Conservation (phyloP, 2,329 filamentous ascomycete species). For the Fusarium setosum region DNA sequence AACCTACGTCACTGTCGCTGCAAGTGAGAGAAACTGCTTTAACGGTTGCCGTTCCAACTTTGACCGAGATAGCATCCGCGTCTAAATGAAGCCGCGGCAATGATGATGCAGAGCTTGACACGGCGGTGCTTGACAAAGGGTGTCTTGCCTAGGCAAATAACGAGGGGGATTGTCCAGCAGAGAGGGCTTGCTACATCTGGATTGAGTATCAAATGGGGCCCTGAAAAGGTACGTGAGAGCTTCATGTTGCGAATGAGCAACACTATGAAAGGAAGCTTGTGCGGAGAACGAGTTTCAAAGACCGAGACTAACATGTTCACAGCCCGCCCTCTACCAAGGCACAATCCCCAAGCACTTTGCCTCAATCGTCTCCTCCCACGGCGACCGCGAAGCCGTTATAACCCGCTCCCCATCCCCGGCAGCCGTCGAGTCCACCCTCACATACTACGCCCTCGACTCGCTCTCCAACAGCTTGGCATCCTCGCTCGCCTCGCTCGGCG, state of each 20-base stretch:
- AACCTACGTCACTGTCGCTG: neutral
- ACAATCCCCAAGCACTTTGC: conserved; percentile 81
- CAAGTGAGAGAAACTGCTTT: neutral
- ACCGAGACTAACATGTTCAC: conserved; percentile 5
- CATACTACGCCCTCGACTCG: conserved; percentile 79
- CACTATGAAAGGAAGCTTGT: too few relatives aligned
- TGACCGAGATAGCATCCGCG: neutral
- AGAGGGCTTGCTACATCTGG: conserved; percentile 35
- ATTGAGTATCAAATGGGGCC: conserved; percentile 45
- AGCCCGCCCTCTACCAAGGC: conserved; percentile 74
- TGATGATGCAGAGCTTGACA: conserved; percentile 30
- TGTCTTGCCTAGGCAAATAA: conserved; percentile 8
- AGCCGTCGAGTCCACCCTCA: conserved; percentile 73
- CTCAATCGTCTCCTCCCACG: conserved; percentile 70
- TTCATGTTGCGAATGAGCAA: too few relatives aligned
- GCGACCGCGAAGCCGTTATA: conserved; percentile 72
- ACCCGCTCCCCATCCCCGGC: conserved; percentile 56
- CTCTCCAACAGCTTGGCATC: conserved; percentile 81
- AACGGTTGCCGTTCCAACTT: neutral
- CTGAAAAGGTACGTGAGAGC: conserved; percentile 43
- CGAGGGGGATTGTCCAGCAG: conserved; percentile 8
- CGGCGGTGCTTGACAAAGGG: conserved; percentile 25
- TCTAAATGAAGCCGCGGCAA: neutral
- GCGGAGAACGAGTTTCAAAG: neutral
- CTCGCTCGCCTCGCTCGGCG: conserved; percentile 76